phyloP scores from a whole-genome alignment of 2,329 filamentous ascomycete genomes.

The Pezicula radicicola region DNA sequence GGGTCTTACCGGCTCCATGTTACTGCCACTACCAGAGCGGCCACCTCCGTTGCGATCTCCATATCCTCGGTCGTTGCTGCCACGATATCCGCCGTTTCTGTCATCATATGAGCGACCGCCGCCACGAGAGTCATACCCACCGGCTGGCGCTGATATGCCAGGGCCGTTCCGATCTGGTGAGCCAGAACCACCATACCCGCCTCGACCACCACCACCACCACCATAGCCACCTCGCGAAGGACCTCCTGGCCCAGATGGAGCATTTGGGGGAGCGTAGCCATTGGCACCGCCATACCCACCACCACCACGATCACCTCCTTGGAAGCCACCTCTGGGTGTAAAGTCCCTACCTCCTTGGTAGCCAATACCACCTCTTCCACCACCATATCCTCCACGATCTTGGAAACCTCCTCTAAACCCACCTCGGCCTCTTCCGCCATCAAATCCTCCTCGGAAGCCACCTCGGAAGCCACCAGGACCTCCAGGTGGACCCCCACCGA shows the following conservation, averaged over 20 bases:
- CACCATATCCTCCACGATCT: slow-evolving; percentile 26
- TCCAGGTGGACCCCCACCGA: slow-evolving; percentile 47
- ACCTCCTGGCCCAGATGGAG: slow-evolving; percentile 59
- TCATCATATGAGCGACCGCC: slow-evolving; percentile 60
- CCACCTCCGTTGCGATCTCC: slow-evolving; percentile 33
- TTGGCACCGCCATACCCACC: slow-evolving; percentile 32
- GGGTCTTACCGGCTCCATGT: slow-evolving; percentile 78
- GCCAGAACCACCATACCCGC: slow-evolving; percentile 27
- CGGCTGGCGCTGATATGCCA: slow-evolving; percentile 24
- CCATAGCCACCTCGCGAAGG: slow-evolving; percentile 45
- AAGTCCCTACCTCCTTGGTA: slow-evolving; percentile 27
- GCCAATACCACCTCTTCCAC: slow-evolving; percentile 29
- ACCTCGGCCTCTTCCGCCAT: slow-evolving; percentile 44
- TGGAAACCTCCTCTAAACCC: slow-evolving; percentile 35
- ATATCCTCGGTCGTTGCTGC: slow-evolving; percentile 35
- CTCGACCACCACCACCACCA: slow-evolving; percentile 32
- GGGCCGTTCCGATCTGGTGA: slow-evolving; percentile 30
- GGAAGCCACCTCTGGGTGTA: slow-evolving; percentile 19
- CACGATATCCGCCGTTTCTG: slow-evolving; percentile 45
- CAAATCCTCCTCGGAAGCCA: slow-evolving; percentile 33
- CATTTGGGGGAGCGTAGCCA: slow-evolving; percentile 52
- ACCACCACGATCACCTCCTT: slow-evolving; percentile 21
- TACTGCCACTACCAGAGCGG: slow-evolving; percentile 55
- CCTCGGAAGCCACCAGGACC: slow-evolving; percentile 43
- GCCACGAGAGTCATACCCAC: slow-evolving; percentile 52